Evolutionary conservation across 1,139 yeast species (phyloP), one percentile per base, ranked within the genome.

Genomic region (Blastobotrys ciferrii): DNA sequence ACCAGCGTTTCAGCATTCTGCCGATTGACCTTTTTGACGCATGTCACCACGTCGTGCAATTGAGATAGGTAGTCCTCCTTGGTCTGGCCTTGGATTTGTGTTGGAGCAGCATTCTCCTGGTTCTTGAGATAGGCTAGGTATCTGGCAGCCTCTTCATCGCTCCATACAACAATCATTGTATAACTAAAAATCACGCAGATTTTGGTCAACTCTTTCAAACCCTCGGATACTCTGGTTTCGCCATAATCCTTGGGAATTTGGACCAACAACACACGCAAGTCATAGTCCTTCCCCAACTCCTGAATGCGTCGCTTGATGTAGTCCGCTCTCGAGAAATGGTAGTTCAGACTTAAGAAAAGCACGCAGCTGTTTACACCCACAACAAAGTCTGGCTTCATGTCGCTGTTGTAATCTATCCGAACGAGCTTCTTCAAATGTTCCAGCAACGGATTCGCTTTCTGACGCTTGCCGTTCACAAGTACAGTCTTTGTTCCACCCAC

Each of bases 291-390:
- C 28, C 76, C 72, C 25, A 82, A 64, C 48, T 81, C 81, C 54
- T 78, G 79, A 58, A 89, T 73, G 48, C 94, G 76, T 50, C 79
- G 78, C 72, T 81, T 80, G 2, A 92, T 80, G 60, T 92, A 89
- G 62, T 89, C 97, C 0, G 96, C 96, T 54, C 86, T 91, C 39
- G 91, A 70, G 58, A 85, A 84, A 65, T 89, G 95, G 66, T 91
- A 92, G 52, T 86, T 82, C 46, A 91, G 66, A 4, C 94, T 58
- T 17, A 91, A 72, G 57, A 87, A 89, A 3, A 91, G 66, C 1
- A 85, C 80, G 53, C 87, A 84, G 40, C 88, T 73, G 2, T 77
- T 75, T 45, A 80, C 82, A 11, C 89, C 80, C 48, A 86, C 76
- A 59, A 88, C 92, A 51, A 77, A 83, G 49, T 75, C 76, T 12